phyloP scores from a whole-genome alignment of 2,329 filamentous ascomycete species.

The Diaporthe batatas region DNA sequence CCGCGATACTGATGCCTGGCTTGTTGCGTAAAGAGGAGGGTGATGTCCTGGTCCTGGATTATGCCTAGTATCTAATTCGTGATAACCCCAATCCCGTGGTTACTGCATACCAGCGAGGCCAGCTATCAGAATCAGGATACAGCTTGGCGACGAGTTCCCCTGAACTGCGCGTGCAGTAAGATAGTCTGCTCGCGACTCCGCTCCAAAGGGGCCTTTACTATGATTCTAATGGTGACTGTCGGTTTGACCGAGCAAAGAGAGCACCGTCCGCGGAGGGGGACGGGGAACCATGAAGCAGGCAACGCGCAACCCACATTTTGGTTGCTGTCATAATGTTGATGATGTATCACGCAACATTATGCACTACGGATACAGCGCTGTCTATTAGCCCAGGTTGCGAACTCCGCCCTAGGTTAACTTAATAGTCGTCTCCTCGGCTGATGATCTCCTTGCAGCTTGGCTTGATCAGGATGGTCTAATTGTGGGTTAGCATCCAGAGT shows the following conservation, averaged over 20 bases:
- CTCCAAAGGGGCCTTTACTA: not conserved
- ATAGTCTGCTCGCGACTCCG: too few relatives aligned
- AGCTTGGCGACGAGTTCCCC: not conserved
- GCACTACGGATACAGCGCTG: conserved; percentile 3
- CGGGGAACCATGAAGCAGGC: not conserved
- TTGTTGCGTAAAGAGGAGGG: not conserved
- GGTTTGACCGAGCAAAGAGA: not conserved
- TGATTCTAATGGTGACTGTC: not conserved
- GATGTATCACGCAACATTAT: conserved; percentile 1
- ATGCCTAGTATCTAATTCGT: not conserved
- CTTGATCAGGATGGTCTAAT: conserved; percentile 79
- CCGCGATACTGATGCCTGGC: not conserved
- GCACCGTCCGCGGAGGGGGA: too few relatives aligned
- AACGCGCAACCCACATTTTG: not conserved
- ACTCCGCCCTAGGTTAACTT: conserved; percentile 45
- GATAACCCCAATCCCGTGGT: not conserved
- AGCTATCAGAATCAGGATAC: not conserved
- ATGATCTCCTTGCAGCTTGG: conserved; percentile 90
- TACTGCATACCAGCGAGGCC: not conserved
- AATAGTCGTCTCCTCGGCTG: conserved; percentile 88
- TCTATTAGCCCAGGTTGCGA: not conserved
- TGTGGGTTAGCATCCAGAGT: conserved; percentile 38
- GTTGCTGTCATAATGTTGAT: conserved; percentile 1
- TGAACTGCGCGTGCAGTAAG: not conserved
- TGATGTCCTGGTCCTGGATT: not conserved